Evolutionary conservation across 768 basidiomycete species (phyloP).

Genomic region (Naganishia antarctica): DNA sequence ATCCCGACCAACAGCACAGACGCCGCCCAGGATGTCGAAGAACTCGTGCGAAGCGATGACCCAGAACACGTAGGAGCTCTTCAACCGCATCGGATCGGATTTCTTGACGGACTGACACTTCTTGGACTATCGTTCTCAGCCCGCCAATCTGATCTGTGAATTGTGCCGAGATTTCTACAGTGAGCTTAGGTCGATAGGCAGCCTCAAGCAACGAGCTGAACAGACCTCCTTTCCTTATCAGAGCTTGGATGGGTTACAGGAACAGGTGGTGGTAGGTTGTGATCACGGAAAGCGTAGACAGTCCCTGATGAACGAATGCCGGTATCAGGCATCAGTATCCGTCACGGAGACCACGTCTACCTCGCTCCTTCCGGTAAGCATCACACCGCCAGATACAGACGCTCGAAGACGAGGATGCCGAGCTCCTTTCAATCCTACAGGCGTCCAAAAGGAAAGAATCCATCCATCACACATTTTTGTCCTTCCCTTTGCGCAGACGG

Average conservation of each 20-base stretch:
- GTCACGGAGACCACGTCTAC: conserved; percentile 66
- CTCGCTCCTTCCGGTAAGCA: conserved; percentile 64
- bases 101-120: conserved; percentile 15
- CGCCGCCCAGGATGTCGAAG: conserved; percentile 32
- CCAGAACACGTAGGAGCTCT: conserved; percentile 52
- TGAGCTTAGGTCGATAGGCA: conserved; percentile 29
- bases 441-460: conserved; percentile 87
- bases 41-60: conserved; percentile 44
- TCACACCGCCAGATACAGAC: not conserved
- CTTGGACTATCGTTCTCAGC: conserved; percentile 44
- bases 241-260: conserved; percentile 85
- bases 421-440: conserved; percentile 41
- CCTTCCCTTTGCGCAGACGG: conserved; percentile 66
- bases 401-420: too few relatives aligned
- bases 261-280: conserved; percentile 57
- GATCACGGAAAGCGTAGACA: not conserved
- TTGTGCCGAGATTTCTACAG: conserved; percentile 76
- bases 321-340: conserved; percentile 64
- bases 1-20: not conserved
- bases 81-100: not conserved
- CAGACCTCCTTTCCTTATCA: conserved; percentile 5
- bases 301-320: conserved; percentile 18
- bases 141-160: conserved; percentile 85
- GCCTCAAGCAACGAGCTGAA: not conserved
- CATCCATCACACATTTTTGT: conserved; percentile 79